phyloP scores from a whole-genome alignment of 129 eudicot species.

The Kitagawia praeruptora region DNA sequence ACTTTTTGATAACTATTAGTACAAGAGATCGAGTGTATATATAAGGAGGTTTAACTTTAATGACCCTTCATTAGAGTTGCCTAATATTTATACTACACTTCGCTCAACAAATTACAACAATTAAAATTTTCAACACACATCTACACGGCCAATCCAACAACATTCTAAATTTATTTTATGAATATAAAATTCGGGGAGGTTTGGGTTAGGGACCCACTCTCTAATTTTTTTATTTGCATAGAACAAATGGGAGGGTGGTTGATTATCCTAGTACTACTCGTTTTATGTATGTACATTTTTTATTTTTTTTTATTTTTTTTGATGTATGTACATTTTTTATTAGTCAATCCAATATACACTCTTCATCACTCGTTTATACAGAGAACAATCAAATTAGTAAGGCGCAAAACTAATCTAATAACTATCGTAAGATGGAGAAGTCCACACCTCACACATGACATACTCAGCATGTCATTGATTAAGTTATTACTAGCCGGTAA shows the following conservation, averaged over 20 bases:
- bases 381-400: slow-evolving; percentile 1
- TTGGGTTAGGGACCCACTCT: neutral
- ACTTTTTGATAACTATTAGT: neutral
- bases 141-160: neutral
- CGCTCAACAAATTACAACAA: neutral
- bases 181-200: neutral
- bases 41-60: neutral
- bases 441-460: too few relatives aligned
- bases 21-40: neutral
- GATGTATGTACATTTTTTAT: neutral
- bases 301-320: too few relatives aligned
- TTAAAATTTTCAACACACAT: neutral
- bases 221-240: neutral
- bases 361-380: neutral
- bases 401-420: neutral
- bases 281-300: neutral
- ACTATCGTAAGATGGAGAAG: too few relatives aligned
- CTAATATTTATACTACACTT: neutral
- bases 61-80: neutral
- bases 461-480: too few relatives aligned
- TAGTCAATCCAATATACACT: neutral
- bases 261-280: neutral
- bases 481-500: too few relatives aligned
- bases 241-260: neutral
- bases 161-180: neutral